Evolutionary conservation across 768 basidiomycete genomes (phyloP).

Genomic region (Mycena olivaceomarginata): DNA sequence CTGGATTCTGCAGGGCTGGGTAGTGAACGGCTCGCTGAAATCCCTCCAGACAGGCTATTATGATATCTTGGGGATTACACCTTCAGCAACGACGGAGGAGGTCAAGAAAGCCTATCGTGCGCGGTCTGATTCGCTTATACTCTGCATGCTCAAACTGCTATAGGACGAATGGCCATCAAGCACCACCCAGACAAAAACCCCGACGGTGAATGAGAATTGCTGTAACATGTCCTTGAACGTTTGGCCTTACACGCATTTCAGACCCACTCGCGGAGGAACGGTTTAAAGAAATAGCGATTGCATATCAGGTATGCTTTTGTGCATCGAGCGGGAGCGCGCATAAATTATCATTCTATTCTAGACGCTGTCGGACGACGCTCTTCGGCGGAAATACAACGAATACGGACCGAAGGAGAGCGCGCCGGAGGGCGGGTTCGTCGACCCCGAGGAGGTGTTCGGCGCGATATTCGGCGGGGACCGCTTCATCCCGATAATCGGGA

Average conservation of each 20-base stretch:
- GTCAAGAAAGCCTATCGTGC: constrained; percentile 94
- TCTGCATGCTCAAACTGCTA: constrained; percentile 6
- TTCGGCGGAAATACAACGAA: constrained; percentile 93
- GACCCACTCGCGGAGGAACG: constrained; percentile 88
- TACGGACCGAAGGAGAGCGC: constrained; percentile 91
- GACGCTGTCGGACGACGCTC: constrained; percentile 84
- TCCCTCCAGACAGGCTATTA: constrained; percentile 58
- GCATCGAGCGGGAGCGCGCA: background rate
- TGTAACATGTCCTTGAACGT: too few relatives aligned
- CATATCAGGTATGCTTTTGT: constrained; percentile 68
- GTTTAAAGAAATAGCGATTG: constrained; percentile 95
- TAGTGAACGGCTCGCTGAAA: too few relatives aligned
- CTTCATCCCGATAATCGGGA: constrained; percentile 91
- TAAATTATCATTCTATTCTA: constrained; percentile 47
- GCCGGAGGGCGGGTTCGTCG: constrained; percentile 90
- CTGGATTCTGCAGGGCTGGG: constrained; percentile 69
- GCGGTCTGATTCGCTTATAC: constrained; percentile 47
- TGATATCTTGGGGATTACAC: constrained; percentile 85
- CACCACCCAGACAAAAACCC: constrained; percentile 96
- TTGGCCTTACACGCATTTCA: background rate
- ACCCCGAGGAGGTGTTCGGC: constrained; percentile 89
- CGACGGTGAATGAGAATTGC: constrained; percentile 60
- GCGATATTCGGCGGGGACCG: constrained; percentile 93
- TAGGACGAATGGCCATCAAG: constrained; percentile 91
- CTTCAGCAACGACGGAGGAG: constrained; percentile 87